A percentile compares a stretch with the other conserved stretches of the same genome.
Evolutionary conservation across 2,329 filamentous ascomycete species (phyloP).

Genomic region (Clarireedia monteithiana): DNA sequence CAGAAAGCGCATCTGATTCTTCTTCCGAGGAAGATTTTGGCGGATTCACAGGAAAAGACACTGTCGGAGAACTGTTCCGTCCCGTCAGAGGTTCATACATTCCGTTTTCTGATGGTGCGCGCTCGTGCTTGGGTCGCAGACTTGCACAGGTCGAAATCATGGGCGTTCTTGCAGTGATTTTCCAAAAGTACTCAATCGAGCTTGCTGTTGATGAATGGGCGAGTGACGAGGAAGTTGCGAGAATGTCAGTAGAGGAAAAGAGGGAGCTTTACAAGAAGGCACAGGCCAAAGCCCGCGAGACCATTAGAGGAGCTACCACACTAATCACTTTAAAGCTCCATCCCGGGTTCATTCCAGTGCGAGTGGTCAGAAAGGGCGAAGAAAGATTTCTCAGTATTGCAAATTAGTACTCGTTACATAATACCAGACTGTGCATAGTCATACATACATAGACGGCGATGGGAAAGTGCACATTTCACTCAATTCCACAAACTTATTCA

Average conservation of each 20-base stretch:
- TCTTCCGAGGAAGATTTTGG: constrained; percentile 8
- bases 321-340: constrained; percentile 67
- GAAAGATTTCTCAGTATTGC: constrained; percentile 53
- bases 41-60: constrained; percentile 10
- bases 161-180: constrained; percentile 26
- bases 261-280: constrained; percentile 22
- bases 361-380: constrained; percentile 59
- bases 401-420: constrained; percentile 11
- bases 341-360: constrained; percentile 49
- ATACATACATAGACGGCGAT: not conserved
- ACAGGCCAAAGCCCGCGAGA: constrained; percentile 37
- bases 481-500: no score
- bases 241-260: constrained; percentile 19
- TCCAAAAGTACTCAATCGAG: constrained; percentile 24
- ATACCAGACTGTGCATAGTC: constrained; percentile 2
- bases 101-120: constrained; percentile 30
- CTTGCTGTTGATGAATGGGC: constrained; percentile 26
- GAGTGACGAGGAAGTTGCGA: constrained; percentile 20
- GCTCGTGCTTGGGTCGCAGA: constrained; percentile 33
- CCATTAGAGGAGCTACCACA: constrained; percentile 39
- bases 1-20: constrained; percentile 1
- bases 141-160: constrained; percentile 32
- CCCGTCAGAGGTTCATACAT: constrained; percentile 28
- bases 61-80: constrained; percentile 18
- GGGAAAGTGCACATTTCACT: no score